These are phyloP conservation scores for Candida odintsovae DNA, from an alignment of 805 yeast genomes.

Conservation along the genomic window DNA sequence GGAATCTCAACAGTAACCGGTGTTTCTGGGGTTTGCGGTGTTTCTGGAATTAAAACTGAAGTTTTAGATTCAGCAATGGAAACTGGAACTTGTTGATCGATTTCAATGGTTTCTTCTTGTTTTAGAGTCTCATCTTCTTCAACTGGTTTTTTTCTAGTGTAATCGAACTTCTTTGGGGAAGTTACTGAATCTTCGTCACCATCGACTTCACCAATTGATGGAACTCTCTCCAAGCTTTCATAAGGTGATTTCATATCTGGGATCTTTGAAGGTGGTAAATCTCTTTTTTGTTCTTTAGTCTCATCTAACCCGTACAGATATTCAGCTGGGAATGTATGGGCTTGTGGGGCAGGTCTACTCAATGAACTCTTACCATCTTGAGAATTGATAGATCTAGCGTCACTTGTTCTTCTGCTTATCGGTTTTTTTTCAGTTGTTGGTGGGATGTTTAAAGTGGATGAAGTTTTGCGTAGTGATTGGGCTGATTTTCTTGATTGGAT, in stretches of 20 bases:
- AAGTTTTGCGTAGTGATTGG: slow-evolving; percentile 14
- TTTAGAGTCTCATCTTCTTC: slow-evolving; percentile 5
- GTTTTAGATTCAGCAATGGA: background rate
- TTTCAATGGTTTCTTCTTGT: background rate
- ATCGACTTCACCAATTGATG: background rate
- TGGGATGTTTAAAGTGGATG: background rate
- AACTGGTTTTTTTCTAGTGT: slow-evolving; percentile 20
- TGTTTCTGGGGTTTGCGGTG: background rate
- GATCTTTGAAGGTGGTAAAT: slow-evolving; percentile 16
- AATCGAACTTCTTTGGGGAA: slow-evolving; percentile 5
- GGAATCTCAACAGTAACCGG: background rate
- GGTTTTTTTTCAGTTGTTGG: background rate
- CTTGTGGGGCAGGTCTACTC: slow-evolving; percentile 20
- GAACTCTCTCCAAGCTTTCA: background rate
- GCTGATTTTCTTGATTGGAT: slow-evolving; percentile 48
- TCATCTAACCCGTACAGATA: slow-evolving; percentile 18
- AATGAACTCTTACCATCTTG: background rate
- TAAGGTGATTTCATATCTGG: slow-evolving; percentile 22
- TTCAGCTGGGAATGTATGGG: slow-evolving; percentile 24
- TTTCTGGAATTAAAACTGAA: background rate
- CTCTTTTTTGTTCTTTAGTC: slow-evolving; percentile 5
- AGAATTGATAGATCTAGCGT: slow-evolving; percentile 7
- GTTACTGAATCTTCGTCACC: slow-evolving; percentile 4
- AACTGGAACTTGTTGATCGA: background rate
- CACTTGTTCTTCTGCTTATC: slow-evolving; percentile 4